Conservation (phyloP, 2,329 filamentous ascomycete species). For the Talaromyces sp. region DNA sequence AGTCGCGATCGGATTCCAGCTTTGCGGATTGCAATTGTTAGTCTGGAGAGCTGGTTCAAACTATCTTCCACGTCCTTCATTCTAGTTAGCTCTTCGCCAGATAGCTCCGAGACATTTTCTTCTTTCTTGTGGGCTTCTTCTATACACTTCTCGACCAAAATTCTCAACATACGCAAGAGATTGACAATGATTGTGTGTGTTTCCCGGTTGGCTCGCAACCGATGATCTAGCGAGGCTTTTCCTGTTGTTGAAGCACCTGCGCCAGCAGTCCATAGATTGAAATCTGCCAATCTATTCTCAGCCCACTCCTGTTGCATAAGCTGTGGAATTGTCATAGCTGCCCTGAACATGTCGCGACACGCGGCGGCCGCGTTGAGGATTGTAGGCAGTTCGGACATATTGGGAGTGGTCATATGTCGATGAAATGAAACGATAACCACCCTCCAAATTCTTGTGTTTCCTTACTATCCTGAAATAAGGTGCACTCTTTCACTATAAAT, state of each 20-base stretch:
- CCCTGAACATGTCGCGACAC: background rate
- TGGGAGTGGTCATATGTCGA: background rate
- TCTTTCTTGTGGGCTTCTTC: background rate
- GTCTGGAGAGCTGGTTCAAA: constrained; percentile 9
- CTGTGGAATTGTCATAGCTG: background rate
- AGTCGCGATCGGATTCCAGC: constrained; percentile 4
- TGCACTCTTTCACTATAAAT: background rate
- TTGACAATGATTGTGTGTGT: background rate
- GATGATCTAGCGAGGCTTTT: constrained; percentile 6
- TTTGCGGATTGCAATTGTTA: constrained; percentile 9
- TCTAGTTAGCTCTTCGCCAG: background rate
- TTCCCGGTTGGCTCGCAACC: constrained; percentile 3
- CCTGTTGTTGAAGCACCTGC: constrained; percentile 1
- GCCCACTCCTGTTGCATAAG: constrained; percentile 8
- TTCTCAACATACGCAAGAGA: background rate
- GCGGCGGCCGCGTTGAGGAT: background rate
- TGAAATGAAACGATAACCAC: background rate
- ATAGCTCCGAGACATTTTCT: background rate
- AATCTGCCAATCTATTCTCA: constrained; percentile 11
- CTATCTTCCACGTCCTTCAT: constrained; percentile 9
- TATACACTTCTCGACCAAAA: constrained; percentile 1
- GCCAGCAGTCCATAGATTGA: constrained; percentile 12
- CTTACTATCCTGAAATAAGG: background rate
- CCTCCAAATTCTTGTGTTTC: background rate
- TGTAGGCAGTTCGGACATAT: background rate